Evolutionary conservation across 805 yeast species (phyloP), one percentile per base, ranked within the genome.

Genomic region (Huiozyma sinensis): DNA sequence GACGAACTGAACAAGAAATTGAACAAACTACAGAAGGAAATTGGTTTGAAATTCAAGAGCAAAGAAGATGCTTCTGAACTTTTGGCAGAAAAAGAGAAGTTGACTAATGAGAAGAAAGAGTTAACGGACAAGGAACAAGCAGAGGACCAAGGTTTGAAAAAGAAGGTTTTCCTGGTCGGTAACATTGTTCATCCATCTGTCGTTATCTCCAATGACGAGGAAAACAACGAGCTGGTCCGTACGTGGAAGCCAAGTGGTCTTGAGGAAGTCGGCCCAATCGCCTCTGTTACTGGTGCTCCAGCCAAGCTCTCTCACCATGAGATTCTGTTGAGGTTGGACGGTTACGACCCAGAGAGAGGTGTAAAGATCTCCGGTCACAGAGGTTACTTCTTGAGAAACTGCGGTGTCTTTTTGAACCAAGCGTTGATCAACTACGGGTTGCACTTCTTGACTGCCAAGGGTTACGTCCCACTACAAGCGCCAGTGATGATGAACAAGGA

Each of bases 401-500:
- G 79, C 58, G 98, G 98, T 71, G 98, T 92, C 40, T 92, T 89
- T 71, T 77, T 92, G 66, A 92, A 92, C 75, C 97, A 92, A 72
- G 98, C 98, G 38, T 74, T 92, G 66, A 92, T 92, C 67, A 92
- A 89, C 77, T 90, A 89, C 63, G 98, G 98, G 55, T 76, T 92
- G 63, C 73, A 75, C 48, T 89, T 87, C 69, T 76, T 92, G 65
- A 76, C 85, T 51, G 69, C 76, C 57, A 77, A 81, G 56, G 88
- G 81, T 42, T 92, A 87, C 73, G 72, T 73, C 44, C 95, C 97
- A 50, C 74, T 92, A 67, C 98, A 92, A 73, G 95, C 98, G 11
- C 98, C 98, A 46, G 96, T 90, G 38, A 92, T 92, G 98, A 87
- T 92, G 96, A 92, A 92, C 79, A 92, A 92, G 71, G 97, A 92